These are phyloP conservation scores for Geranomyces michiganensis DNA, from an alignment of 192 early-diverging fungal genomes.

Conservation along the genomic window DNA sequence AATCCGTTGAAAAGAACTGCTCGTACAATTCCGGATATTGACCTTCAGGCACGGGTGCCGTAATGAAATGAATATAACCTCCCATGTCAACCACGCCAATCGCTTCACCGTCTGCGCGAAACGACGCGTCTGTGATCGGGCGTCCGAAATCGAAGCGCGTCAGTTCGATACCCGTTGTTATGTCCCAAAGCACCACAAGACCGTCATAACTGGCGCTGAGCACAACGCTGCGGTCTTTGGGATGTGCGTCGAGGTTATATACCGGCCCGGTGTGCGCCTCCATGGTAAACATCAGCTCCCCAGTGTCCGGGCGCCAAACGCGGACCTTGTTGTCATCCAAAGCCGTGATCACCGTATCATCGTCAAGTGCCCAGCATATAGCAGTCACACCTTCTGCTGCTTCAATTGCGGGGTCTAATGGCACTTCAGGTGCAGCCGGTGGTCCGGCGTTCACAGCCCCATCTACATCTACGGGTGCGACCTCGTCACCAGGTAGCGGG, in stretches of 20 bases:
- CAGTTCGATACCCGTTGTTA: conserved; percentile 56
- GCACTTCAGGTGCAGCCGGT: too few relatives aligned
- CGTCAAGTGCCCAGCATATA: conserved; percentile 75
- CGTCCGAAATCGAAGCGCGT: conserved; percentile 33
- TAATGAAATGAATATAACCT: conserved; percentile 73
- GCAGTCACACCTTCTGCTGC: conserved; percentile 49
- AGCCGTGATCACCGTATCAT: conserved; percentile 66
- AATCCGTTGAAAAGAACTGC: conserved; percentile 81
- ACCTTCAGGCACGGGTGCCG: conserved; percentile 57
- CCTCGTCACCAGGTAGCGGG: too few relatives aligned
- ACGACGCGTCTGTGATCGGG: conserved; percentile 69
- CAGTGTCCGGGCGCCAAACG: conserved; percentile 69
- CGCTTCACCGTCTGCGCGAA: conserved; percentile 72
- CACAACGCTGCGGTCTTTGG: conserved; percentile 67
- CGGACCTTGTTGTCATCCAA: conserved; percentile 53
- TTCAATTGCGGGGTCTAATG: conserved; percentile 3
- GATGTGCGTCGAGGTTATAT: conserved; percentile 78
- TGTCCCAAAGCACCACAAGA: conserved; percentile 80
- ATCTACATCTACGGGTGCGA: background rate
- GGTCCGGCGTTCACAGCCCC: background rate
- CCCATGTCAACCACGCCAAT: conserved; percentile 75
- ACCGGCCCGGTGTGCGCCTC: conserved; percentile 66
- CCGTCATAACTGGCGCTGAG: conserved; percentile 86
- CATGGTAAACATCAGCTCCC: conserved; percentile 55
- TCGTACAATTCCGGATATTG: conserved; percentile 55